Percentiles rank a stretch among this genome's conserved stretches.
Evolutionary conservation across 768 basidiomycete genomes (phyloP).

Genomic region (Calocybe indica): DNA sequence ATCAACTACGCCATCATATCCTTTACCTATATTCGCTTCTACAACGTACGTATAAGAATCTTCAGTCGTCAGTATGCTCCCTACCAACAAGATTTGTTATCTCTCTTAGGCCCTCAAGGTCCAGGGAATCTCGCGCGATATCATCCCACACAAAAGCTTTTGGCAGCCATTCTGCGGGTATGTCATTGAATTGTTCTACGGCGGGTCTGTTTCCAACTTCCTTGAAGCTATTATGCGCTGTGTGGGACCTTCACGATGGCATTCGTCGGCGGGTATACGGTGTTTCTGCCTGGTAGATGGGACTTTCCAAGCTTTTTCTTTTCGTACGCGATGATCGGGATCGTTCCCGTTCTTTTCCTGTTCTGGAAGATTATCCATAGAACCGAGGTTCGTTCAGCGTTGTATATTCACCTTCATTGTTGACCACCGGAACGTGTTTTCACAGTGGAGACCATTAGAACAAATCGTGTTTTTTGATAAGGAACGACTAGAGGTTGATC

Average conservation of each 20-base stretch:
- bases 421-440: background rate
- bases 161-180: conserved; percentile 50
- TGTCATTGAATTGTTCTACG: conserved; percentile 3
- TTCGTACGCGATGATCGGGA: conserved; percentile 40
- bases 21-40: conserved; percentile 43
- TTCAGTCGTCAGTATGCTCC: no score
- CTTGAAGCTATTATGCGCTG: conserved; percentile 38
- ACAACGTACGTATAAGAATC: conserved; percentile 25
- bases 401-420: background rate
- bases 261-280: conserved; percentile 41
- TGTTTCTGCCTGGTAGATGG: conserved; percentile 49
- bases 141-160: conserved; percentile 36
- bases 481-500: conserved; percentile 36
- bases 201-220: background rate
- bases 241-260: conserved; percentile 39
- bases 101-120: conserved; percentile 31
- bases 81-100: background rate
- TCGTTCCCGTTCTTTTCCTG: conserved; percentile 36
- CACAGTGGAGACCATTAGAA: conserved; percentile 33
- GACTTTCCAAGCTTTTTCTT: conserved; percentile 41
- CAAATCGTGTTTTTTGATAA: conserved; percentile 38
- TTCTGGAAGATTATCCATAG: conserved; percentile 38
- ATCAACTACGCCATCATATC: conserved; percentile 42
- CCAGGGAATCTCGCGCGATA: conserved; percentile 39
- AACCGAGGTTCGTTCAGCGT: conserved; percentile 26